Evolutionary conservation across 202 grass and related monocot species (phyloP), one percentile per base, ranked within the genome.

Genomic region (Carex sylvatica): DNA sequence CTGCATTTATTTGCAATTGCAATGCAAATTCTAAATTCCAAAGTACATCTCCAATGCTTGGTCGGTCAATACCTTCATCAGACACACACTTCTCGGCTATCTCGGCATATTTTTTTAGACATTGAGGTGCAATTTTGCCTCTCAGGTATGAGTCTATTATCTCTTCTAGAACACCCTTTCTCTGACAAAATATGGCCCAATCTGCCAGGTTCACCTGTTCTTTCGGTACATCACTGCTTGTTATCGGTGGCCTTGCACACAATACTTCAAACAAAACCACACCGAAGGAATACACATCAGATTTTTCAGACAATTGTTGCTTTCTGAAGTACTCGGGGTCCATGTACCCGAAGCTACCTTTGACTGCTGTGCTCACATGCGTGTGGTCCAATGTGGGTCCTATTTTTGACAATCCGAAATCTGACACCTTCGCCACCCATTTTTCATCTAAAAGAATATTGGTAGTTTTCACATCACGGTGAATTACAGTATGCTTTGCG

Each of bases 301-400:
- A 95, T 74, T 94, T 94, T 56, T 94, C 84, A 0, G 87, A 88
- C 19, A 94, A 87, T 38, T 87, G 89, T 73, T 90, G 88, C 22
- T 86, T 59, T 28, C 86, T 85, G 67, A 90, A 94, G 82, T 94
- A 94, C 55, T 94, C 92, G 0, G 92, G 92, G 60, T 94, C 92
- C 2, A 94, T 82, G 55, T 95, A 95, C 14, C 93, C 93, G 12
- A 92, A 89, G 70, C 90, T 95, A 19, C 93, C 93, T 70, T 97
- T 97, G 19, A 97, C 91, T 1, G 88, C 87, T 0, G 94, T 82
- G 79, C 79, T 83, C 33, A 87, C 79, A 77, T 87, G 85, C 4
- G 85, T 83, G 36, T 83, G 4, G 26, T 82, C 85, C 13, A 83
- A 2, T 3, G 69, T 0, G 0, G 68, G 69, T 28, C 68, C 69